Evolutionary conservation across 306 rosid species (phyloP).

Genomic region (Pueraria montana): DNA sequence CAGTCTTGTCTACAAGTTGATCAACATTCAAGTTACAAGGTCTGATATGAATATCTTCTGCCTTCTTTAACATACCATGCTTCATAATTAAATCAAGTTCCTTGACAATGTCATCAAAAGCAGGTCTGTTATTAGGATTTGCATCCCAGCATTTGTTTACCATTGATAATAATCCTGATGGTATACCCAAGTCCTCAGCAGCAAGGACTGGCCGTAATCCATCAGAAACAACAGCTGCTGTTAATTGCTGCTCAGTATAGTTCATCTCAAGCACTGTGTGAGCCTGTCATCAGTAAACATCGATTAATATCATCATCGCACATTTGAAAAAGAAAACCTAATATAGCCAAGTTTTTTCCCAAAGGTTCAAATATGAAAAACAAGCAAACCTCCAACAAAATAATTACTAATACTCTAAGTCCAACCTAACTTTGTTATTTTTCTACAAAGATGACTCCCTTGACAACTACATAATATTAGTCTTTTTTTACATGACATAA

Average conservation of each 20-base stretch:
- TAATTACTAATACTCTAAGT: slow-evolving; percentile 5
- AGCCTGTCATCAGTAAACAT: slow-evolving; percentile 69
- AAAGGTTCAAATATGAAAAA: slow-evolving; percentile 47
- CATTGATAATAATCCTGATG: slow-evolving; percentile 71
- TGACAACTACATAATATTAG: slow-evolving; percentile 6
- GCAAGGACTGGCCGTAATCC: slow-evolving; percentile 85
- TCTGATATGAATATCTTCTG: slow-evolving; percentile 46
- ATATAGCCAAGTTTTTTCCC: slow-evolving; percentile 6
- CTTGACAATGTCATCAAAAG: slow-evolving; percentile 71
- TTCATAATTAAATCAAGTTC: slow-evolving; percentile 73
- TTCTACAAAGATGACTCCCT: neutral
- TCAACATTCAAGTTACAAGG: slow-evolving; percentile 46
- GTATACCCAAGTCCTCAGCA: slow-evolving; percentile 67
- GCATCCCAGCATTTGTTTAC: slow-evolving; percentile 85
- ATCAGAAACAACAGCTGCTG: slow-evolving; percentile 87
- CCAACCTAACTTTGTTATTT: slow-evolving; percentile 12
- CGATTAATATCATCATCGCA: slow-evolving; percentile 25
- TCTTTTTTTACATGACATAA: neutral
- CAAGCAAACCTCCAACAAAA: slow-evolving; percentile 33
- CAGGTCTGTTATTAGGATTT: slow-evolving; percentile 75
- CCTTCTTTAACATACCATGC: slow-evolving; percentile 56
- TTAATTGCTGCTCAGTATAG: slow-evolving; percentile 92
- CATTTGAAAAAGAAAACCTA: slow-evolving; percentile 7
- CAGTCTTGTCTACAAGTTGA: slow-evolving; percentile 50
- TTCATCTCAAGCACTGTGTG: slow-evolving; percentile 98